Evolutionary conservation across 2,329 filamentous ascomycete species (phyloP).

Genomic region (Diaporthe caulivora): DNA sequence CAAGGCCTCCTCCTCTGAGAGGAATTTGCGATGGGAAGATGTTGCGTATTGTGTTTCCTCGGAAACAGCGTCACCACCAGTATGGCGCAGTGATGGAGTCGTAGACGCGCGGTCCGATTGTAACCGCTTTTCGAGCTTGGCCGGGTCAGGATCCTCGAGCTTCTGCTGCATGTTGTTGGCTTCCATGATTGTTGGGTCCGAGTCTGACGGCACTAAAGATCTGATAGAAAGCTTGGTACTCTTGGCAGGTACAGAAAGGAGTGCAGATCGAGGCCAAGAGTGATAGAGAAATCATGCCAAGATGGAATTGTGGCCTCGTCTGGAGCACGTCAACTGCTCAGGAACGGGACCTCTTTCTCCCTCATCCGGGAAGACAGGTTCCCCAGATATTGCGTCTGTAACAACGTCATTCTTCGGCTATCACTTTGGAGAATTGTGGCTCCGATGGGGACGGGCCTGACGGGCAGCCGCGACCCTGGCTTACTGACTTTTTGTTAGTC

Average conservation of each 20-base stretch:
- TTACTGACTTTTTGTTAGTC: not conserved
- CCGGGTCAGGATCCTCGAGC: not conserved
- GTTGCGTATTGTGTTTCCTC: not conserved
- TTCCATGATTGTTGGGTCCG: not conserved
- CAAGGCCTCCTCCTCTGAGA: conserved; percentile 27
- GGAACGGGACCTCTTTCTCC: not conserved
- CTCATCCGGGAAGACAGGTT: too few species aligned
- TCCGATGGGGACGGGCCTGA: too few species aligned
- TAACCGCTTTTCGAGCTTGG: conserved; percentile 3
- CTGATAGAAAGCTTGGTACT: conserved; percentile 7
- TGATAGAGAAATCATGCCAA: not conserved
- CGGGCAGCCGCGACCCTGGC: not conserved
- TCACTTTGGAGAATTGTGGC: not conserved
- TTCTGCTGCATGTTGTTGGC: not conserved
- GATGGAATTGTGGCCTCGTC: not conserved
- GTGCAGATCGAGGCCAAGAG: not conserved
- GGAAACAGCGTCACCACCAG: too few species aligned
- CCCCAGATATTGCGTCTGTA: not conserved
- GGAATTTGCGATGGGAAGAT: not conserved
- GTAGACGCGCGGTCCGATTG: conserved; percentile 7
- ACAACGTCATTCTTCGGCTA: not conserved
- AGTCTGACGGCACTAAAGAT: not conserved
- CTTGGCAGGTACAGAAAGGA: not conserved
- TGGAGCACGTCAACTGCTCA: not conserved
- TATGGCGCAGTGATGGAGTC: not conserved